These are phyloP conservation scores for Eutypella sp. DNA, from an alignment of 2,329 filamentous ascomycete genomes.

Conservation along the genomic window DNA sequence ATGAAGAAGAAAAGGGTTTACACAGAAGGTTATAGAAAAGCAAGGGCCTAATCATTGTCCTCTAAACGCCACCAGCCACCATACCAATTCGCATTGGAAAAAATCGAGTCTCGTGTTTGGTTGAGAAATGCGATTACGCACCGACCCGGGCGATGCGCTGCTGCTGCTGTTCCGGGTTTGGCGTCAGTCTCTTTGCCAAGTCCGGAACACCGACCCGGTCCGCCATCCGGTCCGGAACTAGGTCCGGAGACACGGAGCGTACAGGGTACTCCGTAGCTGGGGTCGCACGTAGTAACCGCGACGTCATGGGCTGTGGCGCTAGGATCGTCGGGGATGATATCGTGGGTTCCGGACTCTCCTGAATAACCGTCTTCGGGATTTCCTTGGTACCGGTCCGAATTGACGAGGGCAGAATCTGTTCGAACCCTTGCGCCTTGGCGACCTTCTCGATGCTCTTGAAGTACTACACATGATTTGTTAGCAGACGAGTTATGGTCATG, in stretches of 20 bases:
- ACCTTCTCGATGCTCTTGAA: conserved; percentile 68
- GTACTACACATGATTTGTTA: conserved; percentile 41
- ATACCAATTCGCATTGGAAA: no score
- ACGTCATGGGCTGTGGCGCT: conserved; percentile 51
- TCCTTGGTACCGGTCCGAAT: conserved; percentile 48
- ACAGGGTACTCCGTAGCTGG: conserved; percentile 52
- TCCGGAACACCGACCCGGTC: conserved; percentile 48
- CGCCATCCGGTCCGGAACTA: conserved; percentile 59
- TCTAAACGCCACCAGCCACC: no score
- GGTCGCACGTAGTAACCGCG: conserved; percentile 47
- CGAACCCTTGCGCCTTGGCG: conserved; percentile 51
- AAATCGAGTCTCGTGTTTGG: no score
- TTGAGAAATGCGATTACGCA: no score
- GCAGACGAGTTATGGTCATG: not conserved
- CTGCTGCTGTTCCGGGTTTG: conserved; percentile 26
- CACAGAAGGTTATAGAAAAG: no score
- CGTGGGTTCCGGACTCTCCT: conserved; percentile 34
- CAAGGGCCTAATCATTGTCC: not conserved
- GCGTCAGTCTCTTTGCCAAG: conserved; percentile 29
- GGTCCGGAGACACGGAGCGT: conserved; percentile 52
- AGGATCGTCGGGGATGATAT: conserved; percentile 40
- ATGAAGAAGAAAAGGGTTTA: no score
- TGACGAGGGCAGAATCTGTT: conserved; percentile 52
- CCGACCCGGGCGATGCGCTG: conserved; percentile 25
- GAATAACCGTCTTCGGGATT: conserved; percentile 32